Evolutionary conservation across 2,329 filamentous ascomycete genomes (phyloP), one percentile per base, ranked within the genome.

Genomic region (Raffaelea albimanens): DNA sequence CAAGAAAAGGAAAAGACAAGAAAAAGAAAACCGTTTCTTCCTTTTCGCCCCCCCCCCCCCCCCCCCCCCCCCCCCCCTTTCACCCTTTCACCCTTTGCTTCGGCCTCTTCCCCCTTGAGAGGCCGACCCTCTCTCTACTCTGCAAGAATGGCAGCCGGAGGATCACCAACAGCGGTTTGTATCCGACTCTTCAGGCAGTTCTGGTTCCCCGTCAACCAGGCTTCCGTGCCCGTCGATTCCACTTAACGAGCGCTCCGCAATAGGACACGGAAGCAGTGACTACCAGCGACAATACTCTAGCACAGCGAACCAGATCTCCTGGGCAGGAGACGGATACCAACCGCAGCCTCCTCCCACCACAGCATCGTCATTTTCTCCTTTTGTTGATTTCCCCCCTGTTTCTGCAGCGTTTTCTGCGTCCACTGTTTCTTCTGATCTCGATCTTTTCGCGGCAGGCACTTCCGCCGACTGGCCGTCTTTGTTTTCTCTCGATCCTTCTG

Each of bases 121-220:
- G 53, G 54, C 48, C 54, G 44, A 20, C 43, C 18, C 23, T 18
- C 34, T 16, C 31, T 29, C 7, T 29, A 55, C 43, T 46, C 54
- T 56, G 54, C 52, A 52, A 55, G 48, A 49, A 56, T 56, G 54
- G 54, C n/a, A n/a, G 31, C 47, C 31, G 41, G 40, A 38, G 34
- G 41, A 33, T 18, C 50, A 29, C 11, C 49, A 22, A 14, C 49
- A 5, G 43, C 50, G 10, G 14, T 10, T 11, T 46, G 45, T 45
- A 10, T 22, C 4, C 51, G 46, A 7, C n/a, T 25, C 43, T 18
- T 41, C 13, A 22, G 8, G 21, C 16, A 11, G 40, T 18, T 44
- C 52, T 51, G 43, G 45, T 53, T 50, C 54, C 43, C 22, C 39
- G 49, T 51, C 16, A 22, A 22, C 38, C 46, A 49, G 25, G 16